A percentile compares a stretch with the other conserved stretches of the same genome.
These are phyloP conservation scores for Malassezia psittaci DNA, from an alignment of 1,284 basidiomycete genomes.

Conservation along the genomic window DNA sequence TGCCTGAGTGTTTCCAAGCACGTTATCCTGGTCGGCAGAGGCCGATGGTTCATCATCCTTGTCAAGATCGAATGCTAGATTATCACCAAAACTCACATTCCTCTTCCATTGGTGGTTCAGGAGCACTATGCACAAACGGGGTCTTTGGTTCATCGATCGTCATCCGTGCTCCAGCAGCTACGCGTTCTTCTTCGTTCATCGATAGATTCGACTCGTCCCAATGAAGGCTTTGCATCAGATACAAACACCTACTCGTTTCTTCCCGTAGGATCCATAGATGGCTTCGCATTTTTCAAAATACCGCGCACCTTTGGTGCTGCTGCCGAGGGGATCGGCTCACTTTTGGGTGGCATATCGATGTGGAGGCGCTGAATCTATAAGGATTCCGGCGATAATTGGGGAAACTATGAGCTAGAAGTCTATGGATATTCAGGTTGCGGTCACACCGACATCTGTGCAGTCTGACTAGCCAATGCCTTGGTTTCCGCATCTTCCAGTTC, in stretches of 20 bases:
- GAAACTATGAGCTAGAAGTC: too few species aligned
- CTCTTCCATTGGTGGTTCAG: conserved; percentile 30
- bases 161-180: conserved; percentile 41
- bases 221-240: conserved; percentile 21
- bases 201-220: conserved; percentile 47
- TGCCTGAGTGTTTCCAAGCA: conserved; percentile 36
- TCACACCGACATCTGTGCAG: conserved; percentile 1
- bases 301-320: conserved; percentile 40
- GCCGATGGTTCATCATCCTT: conserved; percentile 7
- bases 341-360: conserved; percentile 19
- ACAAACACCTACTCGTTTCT: conserved; percentile 12
- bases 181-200: conserved; percentile 40
- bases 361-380: too few species aligned
- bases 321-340: conserved; percentile 38
- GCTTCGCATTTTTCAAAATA: conserved; percentile 40
- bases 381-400: too few species aligned
- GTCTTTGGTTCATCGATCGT: conserved; percentile 48
- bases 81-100: conserved; percentile 14
- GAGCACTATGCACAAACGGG: conserved; percentile 39
- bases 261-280: conserved; percentile 20
- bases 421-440: too few species aligned
- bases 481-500: conserved; percentile 2
- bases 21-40: conserved; percentile 15
- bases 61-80: conserved; percentile 32
- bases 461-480: conserved; percentile 14